Evolutionary conservation across 495 filamentous ascomycete genomes (phyloP), one percentile per base, ranked within the genome.

Genomic region (Neurospora sp.): DNA sequence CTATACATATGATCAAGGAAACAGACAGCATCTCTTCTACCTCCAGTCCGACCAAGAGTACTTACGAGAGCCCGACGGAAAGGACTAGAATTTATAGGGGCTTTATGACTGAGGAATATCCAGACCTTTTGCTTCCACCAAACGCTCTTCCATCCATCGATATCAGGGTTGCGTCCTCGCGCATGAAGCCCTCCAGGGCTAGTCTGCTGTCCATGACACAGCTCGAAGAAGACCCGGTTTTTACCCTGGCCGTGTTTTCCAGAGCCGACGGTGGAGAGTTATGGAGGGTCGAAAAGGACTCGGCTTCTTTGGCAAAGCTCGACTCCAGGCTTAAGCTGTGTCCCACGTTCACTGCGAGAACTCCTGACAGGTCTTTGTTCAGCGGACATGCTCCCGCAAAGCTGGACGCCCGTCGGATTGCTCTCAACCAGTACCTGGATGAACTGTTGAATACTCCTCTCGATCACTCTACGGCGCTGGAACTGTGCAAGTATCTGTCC

Each of bases 221-320:
- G 75, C 84, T 90, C 18, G 94, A 96, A 46, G 94, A 96, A 78
- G 96, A 98, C 78, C 93, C 95, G 3, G 96, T 98, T 0, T 97
- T 98, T 76, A 97, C 93, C 3, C 86, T 99, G 23, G 94, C 93
- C 46, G 86, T 99, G 38, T 91, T 93, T 77, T 91, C 92, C 16
- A 88, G 93, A 72, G 90, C 90, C 11, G 90, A 93, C 77, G 86
- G 89, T n/a, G 87, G 86, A 46, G 94, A 98, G 79, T 84, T 98
- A 39, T 97, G 96, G 93, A 88, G 96, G 46, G 90, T 98, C 10
- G 96, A 98, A 82, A 99, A 98, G 78, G 92, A 96, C 72, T 91
- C 93, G 12, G 81, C 88, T 39, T 91, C 96, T 71, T 83, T 99
- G n/a, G 88, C 91, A 12, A 88, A 91, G 74, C 86, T 99, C 37